Base-by-base conservation (phyloP, 768 basidiomycete species). In the Pholiota microspora region DNA sequence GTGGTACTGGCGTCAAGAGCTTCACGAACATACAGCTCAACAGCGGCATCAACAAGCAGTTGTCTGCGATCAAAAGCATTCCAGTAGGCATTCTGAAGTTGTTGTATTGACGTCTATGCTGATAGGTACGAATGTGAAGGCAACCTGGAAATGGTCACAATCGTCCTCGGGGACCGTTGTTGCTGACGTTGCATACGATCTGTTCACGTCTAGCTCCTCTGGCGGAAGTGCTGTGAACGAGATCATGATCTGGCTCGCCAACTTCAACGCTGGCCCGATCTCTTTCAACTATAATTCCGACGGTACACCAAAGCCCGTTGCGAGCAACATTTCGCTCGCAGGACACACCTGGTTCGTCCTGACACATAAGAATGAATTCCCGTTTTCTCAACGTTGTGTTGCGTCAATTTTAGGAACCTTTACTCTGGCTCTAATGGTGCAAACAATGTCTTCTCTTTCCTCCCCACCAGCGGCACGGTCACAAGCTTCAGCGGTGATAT, bases 211-310 rank as follows among this genome's bases (percentile, higher is more conserved):
- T 2, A 61, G 61, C 55, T 69, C 70, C 4, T 36, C 80, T 31
- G 78, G 78, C 1, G 84, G 84, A 28, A 66, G 73, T 34, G 75
- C 75, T 49, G 70, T 67, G 25, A 76, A 76, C 52, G 77, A 77
- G 55, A 74, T 86, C 59, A 88, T 88, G 85, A 67, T 88, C 55
- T 86, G 85, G 86, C 76, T 86, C 12, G 83, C 74, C 0, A 82
- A 78, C 61, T 75, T 67, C 71, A 79, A 80, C 58, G 77, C 84
- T 3, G 76, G 76, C 2, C 86, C 86, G 1, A 85, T 86, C 56
- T 82, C 82, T 12, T 67, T 70, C 16, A 16, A 58, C 0, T 86
- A 84, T 63, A 67, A 69, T 61, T 66, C 74, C 0, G 49, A 69
- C 15, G 84, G 84, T 3, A 64, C 73, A 3, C 73, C 84, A 1